Evolutionary conservation across 257 asterid genomes (phyloP).

Genomic region (Solanum chmielewskii): DNA sequence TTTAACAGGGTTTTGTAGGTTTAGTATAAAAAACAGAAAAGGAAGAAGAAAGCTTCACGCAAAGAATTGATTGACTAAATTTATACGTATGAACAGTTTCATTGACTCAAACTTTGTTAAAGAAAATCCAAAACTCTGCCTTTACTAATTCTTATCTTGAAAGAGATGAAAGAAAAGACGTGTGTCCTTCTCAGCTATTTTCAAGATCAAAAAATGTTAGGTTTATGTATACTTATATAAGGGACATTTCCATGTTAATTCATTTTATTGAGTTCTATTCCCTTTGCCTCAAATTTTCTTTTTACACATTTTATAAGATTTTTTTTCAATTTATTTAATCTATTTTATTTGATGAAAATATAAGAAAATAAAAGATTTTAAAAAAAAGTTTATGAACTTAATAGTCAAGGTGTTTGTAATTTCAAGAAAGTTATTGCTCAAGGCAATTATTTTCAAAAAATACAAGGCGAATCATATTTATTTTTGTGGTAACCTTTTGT

Average conservation of each 20-base stretch:
- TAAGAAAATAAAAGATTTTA: background rate
- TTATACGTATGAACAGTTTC: background rate
- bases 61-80: background rate
- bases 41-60: background rate
- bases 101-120: background rate
- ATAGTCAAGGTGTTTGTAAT: background rate
- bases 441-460: too few relatives aligned
- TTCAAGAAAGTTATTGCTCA: background rate
- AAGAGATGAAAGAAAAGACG: background rate
- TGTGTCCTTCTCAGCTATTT: background rate
- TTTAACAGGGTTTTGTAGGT: background rate
- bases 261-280: too few relatives aligned
- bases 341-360: too few relatives aligned
- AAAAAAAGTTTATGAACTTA: too few relatives aligned
- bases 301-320: too few relatives aligned
- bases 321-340: too few relatives aligned
- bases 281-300: background rate
- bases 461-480: too few relatives aligned
- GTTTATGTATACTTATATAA: too few relatives aligned
- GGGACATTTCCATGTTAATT: too few relatives aligned
- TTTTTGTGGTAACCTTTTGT: background rate
- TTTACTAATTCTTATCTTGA: background rate
- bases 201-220: background rate
- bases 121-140: background rate
- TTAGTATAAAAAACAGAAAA: background rate